Evolutionary conservation across 768 basidiomycete species (phyloP), one percentile per base, ranked within the genome.

Genomic region (Roridomyces roridus): DNA sequence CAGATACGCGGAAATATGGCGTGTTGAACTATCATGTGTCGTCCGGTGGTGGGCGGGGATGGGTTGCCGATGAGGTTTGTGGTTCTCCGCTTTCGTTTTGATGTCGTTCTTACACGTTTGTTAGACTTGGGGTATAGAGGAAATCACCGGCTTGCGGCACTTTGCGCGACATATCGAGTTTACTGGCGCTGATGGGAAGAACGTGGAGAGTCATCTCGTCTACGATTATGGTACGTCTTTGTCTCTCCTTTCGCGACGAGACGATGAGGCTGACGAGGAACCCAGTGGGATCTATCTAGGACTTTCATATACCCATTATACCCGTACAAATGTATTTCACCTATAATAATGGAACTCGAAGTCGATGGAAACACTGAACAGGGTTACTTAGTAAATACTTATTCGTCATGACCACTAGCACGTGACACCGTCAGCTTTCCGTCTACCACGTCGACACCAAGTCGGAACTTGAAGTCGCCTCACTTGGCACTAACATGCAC

Each of bases 101-200:
- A 18, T 11, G 34, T 36, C 3, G 29, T 43, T 17, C 12, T 24
- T 12, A 17, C 24, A 40, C 23, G 8, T 11, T 28, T 36, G 24
- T 6, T 36, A 60, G 59, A 58, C 60, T 8, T 62, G 56, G 56
- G 60, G 61, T 7, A 55, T 62, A 12, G 61, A 52, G 23, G 28
- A 35, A 37, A 40, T 53, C 37, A 36, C 31, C 10, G 57, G 56
- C 6, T 8, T 39, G 29, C 51, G 52, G 9, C 47, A 29, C 5
- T 50, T 52, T 21, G 29, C 48, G 12, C 46, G 60, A 17, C 60
- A 54, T 20, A 25, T 62, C 23, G 21, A 26, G 23, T 37, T 57
- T 17, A 41, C 37, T 5, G 46, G 34, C 18, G 6, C 36, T 15
- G 44, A 53, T n/a, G 51, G 39, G 1, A 35, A 49, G 21, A 25